Evolutionary conservation across 2,329 filamentous ascomycete species (phyloP).

Genomic region (Alternaria angustiovoidea): DNA sequence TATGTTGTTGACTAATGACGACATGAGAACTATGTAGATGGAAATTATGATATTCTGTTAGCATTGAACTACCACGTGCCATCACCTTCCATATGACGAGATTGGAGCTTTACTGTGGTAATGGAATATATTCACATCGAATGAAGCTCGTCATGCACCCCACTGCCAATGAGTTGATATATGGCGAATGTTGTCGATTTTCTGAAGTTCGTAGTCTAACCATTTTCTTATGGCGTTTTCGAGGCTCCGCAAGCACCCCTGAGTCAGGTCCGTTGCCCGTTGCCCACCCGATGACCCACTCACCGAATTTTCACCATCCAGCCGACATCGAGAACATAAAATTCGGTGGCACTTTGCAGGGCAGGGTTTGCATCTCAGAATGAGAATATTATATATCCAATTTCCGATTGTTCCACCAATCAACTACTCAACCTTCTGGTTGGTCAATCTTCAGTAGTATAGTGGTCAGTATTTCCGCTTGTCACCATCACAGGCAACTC

Average conservation of each 20-base stretch:
- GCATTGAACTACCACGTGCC: neutral
- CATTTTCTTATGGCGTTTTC: neutral
- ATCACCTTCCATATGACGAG: neutral
- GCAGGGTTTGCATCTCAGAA: rapidly evolving
- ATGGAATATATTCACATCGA: neutral
- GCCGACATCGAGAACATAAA: neutral
- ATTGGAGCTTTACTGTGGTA: no score
- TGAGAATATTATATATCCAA: neutral
- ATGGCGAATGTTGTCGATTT: no score
- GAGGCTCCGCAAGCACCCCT: neutral
- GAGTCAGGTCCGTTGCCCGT: neutral
- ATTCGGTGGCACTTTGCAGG: no score
- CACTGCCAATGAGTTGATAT: rapidly evolving
- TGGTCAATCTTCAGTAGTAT: constrained; percentile 6
- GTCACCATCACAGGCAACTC: neutral
- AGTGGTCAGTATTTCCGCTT: constrained; percentile 8
- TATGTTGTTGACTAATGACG: neutral
- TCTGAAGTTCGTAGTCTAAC: no score
- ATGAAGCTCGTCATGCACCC: neutral
- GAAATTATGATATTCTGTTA: neutral
- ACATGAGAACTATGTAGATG: neutral
- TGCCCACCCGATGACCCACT: neutral
- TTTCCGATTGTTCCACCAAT: neutral
- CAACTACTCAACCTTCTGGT: neutral
- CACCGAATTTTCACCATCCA: neutral